Base-by-base conservation (phyloP, 2,329 filamentous ascomycete species). In the Geosmithia putterillii region DNA sequence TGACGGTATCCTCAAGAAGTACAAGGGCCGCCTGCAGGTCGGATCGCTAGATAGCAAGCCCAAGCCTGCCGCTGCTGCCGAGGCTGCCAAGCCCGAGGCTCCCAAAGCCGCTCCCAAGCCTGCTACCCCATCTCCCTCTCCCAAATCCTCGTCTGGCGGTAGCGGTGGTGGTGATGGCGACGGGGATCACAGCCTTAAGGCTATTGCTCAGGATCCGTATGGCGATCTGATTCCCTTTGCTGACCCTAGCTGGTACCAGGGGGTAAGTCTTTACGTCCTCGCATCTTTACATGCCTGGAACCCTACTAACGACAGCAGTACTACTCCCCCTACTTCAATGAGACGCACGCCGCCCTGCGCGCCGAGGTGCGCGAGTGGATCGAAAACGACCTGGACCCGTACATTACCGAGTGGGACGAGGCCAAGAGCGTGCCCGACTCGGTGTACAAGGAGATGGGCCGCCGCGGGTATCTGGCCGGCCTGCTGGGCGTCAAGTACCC, bases 381-480 rank as follows among this genome's bases (percentile, higher is more conserved):
- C 44, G 86, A 94, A 48, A 76, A 72, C 45, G 86, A 87, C 54
- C 82, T 96, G 60, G 88, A 95, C 70, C 90, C 92, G 19, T 75
- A 90, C 54, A 86, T 96, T 45, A 84, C 80, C 36, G 92, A 98
- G 62, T 98, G 92, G 92, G 92, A 98, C 54, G 92, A 96, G 72
- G 86, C 82, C 54, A 94, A 88, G 70, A 77, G 81, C 58, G 88
- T 96, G 2, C 90, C 92, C 0, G 79, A 85, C 39, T 75, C 79
- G 52, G 86, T 98, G 57, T 98, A 95, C 76, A 90, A 94, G 69
- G 80, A 92, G 60, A 92, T 95, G 83, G 92, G 92, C 45, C 81
- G 87, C 50, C 79, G 86, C 39, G 92, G 92, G 36, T 98, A 95
- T 60, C 76, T 98, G 17, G 83, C 88, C n/a, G 92, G 92, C 52